Conservation (phyloP, 1,284 basidiomycete genomes). For the Apiotrichum akiyoshidainum region DNA sequence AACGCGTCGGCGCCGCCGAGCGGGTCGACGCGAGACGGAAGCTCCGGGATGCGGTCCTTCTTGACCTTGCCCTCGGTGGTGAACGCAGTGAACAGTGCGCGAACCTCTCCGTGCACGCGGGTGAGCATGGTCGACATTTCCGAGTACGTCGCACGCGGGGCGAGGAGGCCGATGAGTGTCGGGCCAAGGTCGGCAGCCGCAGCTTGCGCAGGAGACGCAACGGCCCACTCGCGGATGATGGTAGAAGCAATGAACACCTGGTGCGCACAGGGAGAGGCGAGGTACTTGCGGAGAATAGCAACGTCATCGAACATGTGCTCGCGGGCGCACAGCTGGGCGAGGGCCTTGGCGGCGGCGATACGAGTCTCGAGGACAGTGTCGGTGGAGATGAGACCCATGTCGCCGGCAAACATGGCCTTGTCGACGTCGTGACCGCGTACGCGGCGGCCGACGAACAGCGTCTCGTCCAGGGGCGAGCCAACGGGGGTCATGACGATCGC, state of each 20-base stretch:
- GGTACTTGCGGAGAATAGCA: conserved; percentile 71
- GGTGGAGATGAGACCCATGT: conserved; percentile 74
- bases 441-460: conserved; percentile 60
- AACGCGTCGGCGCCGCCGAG: conserved; percentile 66
- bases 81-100: conserved; percentile 75
- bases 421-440: conserved; percentile 81
- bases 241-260: conserved; percentile 82
- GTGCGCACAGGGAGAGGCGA: conserved; percentile 83
- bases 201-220: conserved; percentile 55
- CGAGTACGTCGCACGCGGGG: conserved; percentile 79
- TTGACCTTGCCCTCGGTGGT: conserved; percentile 80
- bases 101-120: conserved; percentile 77
- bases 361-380: conserved; percentile 81
- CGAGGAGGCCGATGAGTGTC: conserved; percentile 69
- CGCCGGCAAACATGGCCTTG: conserved; percentile 91
- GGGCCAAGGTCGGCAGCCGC: conserved; percentile 58
- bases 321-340: conserved; percentile 56
- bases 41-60: conserved; percentile 69
- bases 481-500: conserved; percentile 86
- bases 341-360: conserved; percentile 72
- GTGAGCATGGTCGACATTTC: conserved; percentile 83
- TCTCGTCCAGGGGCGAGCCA: conserved; percentile 71
- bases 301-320: conserved; percentile 30
- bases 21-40: conserved; percentile 72
- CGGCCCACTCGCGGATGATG: conserved; percentile 89